These are phyloP conservation scores for Phytophthora pisi DNA, from an alignment of 352 stramenopile species.

Conservation along the genomic window DNA sequence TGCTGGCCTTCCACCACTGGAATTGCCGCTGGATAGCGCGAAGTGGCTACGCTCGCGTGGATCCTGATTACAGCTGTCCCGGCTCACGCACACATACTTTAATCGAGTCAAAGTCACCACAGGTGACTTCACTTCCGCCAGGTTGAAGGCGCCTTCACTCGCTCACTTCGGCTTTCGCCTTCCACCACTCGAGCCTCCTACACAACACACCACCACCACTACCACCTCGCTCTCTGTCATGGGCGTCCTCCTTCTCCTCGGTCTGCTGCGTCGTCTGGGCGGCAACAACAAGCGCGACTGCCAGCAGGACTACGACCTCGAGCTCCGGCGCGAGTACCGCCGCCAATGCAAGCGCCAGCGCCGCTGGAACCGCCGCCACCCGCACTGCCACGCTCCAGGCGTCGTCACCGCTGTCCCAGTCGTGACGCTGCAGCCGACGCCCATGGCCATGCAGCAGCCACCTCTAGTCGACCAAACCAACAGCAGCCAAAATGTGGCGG, in stretches of 20 bases:
- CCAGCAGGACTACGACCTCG: constrained; percentile 26
- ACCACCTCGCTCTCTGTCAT: constrained; percentile 8
- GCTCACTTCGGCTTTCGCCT: constrained; percentile 23
- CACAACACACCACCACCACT: background rate
- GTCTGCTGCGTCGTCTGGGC: constrained; percentile 22
- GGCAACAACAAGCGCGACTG: constrained; percentile 8
- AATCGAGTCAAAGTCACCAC: constrained; percentile 6
- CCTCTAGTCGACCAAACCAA: background rate
- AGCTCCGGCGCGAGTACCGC: constrained; percentile 23
- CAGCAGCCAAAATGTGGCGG: constrained; percentile 6
- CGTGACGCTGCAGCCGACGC: constrained; percentile 1
- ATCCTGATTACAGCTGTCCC: constrained; percentile 24
- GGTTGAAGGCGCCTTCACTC: background rate
- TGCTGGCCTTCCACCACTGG: too few relatives aligned
- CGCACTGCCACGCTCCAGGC: constrained; percentile 6
- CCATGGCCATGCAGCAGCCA: constrained; percentile 4
- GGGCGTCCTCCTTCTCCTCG: constrained; percentile 22
- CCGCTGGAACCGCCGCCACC: constrained; percentile 23
- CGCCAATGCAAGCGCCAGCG: constrained; percentile 30
- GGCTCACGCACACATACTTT: constrained; percentile 6
- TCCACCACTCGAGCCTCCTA: background rate
- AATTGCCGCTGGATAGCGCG: constrained; percentile 4
- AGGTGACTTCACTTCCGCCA: background rate
- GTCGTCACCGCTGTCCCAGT: constrained; percentile 2
- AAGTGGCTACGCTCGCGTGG: constrained; percentile 5